Evolutionary conservation across 1,284 basidiomycete genomes (phyloP).

Genomic region (Pseudozyma flocculosa): DNA sequence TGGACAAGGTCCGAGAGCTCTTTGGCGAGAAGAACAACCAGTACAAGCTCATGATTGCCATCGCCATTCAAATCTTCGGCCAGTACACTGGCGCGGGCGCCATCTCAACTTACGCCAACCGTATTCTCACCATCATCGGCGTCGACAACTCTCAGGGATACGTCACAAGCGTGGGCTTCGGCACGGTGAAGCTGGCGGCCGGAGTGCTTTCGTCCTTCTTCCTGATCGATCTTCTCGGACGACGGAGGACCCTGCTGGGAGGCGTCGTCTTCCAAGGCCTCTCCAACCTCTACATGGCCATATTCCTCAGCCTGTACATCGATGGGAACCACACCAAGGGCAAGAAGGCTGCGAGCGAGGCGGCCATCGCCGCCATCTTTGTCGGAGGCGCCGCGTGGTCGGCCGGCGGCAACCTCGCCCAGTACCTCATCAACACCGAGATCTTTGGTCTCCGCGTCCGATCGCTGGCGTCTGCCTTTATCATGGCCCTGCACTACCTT

Average conservation of each 20-base stretch:
- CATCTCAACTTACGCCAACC: conserved; percentile 35
- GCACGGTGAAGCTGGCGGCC: conserved; percentile 28
- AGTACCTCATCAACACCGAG: conserved; percentile 36
- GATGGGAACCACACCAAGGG: conserved; percentile 13
- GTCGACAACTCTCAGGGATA: conserved; percentile 25
- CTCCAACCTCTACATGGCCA: conserved; percentile 31
- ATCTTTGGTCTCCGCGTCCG: conserved; percentile 34
- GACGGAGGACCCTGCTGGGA: conserved; percentile 29
- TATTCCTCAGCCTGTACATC: conserved; percentile 31
- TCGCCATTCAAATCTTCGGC: conserved; percentile 28
- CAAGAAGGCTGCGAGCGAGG: conserved; percentile 23
- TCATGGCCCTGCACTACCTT: conserved; percentile 33
- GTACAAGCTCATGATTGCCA: conserved; percentile 28
- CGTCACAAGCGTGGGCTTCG: conserved; percentile 35
- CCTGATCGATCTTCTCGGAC: conserved; percentile 35
- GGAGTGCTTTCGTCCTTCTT: conserved; percentile 35
- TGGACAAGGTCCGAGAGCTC: conserved; percentile 20
- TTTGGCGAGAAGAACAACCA: conserved; percentile 32
- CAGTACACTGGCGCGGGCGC: conserved; percentile 35
- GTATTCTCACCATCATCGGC: conserved; percentile 26
- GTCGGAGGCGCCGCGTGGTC: conserved; percentile 32
- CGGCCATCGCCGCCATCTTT: conserved; percentile 27
- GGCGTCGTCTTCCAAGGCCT: conserved; percentile 24
- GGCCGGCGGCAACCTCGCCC: conserved; percentile 31
- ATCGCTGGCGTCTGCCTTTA: conserved; percentile 27